A percentile compares a stretch with the other conserved stretches of the same genome.
These are phyloP conservation scores for Pontederia crassipes DNA, from an alignment of 176 grass and related monocot genomes.

Conservation along the genomic window DNA sequence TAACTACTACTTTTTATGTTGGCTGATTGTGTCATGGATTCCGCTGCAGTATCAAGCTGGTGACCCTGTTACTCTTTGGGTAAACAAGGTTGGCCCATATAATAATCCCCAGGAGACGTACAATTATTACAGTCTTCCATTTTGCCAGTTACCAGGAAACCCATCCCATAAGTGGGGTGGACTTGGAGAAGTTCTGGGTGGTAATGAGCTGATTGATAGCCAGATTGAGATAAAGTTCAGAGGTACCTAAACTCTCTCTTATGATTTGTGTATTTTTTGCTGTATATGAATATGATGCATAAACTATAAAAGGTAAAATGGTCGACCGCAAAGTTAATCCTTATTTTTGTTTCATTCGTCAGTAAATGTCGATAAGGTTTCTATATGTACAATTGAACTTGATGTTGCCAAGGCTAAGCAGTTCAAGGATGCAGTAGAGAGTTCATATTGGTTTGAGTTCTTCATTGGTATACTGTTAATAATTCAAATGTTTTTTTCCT, in stretches of 20 bases:
- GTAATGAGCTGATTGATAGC: slow-evolving; percentile 98
- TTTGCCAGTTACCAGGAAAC: slow-evolving; percentile 83
- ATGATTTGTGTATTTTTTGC: slow-evolving; percentile 14
- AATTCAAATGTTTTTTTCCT: slow-evolving; percentile 16
- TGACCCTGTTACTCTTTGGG: slow-evolving; percentile 77
- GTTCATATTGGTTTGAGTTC: slow-evolving; percentile 97
- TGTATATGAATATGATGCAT: background rate
- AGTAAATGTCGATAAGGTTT: slow-evolving; percentile 71
- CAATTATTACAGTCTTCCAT: slow-evolving; percentile 96
- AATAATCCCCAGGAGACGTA: slow-evolving; percentile 99
- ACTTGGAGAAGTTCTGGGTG: slow-evolving; percentile 93
- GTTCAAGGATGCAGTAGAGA: slow-evolving; percentile 87
- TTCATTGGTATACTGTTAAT: slow-evolving; percentile 63
- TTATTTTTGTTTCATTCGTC: slow-evolving; percentile 19
- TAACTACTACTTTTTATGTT: slow-evolving; percentile 1
- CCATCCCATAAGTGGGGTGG: slow-evolving; percentile 90
- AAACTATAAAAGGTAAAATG: background rate
- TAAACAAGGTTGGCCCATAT: slow-evolving; percentile 99
- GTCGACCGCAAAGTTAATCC: background rate
- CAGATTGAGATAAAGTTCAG: slow-evolving; percentile 84
- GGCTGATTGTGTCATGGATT: background rate
- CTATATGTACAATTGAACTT: slow-evolving; percentile 75
- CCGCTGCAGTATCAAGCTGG: slow-evolving; percentile 68
- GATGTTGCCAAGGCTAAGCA: slow-evolving; percentile 71
- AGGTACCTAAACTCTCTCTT: slow-evolving; percentile 53